Conservation (phyloP, 2,329 filamentous ascomycete species). For the Xylaria sp. region DNA sequence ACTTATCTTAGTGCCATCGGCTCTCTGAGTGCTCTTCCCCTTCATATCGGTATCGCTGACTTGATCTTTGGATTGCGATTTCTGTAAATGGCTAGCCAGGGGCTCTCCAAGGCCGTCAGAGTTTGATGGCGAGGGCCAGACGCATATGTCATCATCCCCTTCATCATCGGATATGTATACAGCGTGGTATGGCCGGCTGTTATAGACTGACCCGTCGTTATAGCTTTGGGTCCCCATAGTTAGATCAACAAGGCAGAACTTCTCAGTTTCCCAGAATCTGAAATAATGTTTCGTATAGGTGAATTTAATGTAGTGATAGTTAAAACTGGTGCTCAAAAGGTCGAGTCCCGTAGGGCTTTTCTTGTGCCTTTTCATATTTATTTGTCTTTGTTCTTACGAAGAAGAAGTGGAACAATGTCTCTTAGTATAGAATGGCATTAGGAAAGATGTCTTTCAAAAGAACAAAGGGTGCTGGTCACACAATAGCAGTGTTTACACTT, state of each 20-base stretch:
- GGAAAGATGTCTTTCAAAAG: not conserved
- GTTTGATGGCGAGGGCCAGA: slow-evolving; percentile 38
- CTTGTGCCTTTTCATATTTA: not conserved
- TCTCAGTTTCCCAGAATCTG: not conserved
- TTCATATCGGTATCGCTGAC: not conserved
- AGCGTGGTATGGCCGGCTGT: slow-evolving; percentile 39
- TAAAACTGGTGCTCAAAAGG: not conserved
- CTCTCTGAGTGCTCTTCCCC: not conserved
- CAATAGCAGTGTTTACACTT: not conserved
- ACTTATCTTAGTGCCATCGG: not conserved
- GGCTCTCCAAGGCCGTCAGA: slow-evolving; percentile 31
- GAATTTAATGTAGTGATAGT: not conserved
- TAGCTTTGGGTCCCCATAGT: slow-evolving; percentile 26
- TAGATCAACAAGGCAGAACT: not conserved
- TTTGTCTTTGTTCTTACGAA: not conserved
- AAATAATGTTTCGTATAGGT: not conserved
- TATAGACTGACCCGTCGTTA: slow-evolving; percentile 29
- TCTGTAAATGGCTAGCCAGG: not conserved
- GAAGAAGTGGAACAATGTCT: not conserved
- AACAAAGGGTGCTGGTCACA: not conserved
- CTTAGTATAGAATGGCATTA: not conserved
- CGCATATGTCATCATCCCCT: slow-evolving; percentile 40
- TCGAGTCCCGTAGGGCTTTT: not conserved
- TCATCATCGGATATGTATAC: not conserved
- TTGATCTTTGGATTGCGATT: not conserved